These are phyloP conservation scores for Noccaea bulbosa DNA, from an alignment of 345 rosid species.

Conservation along the genomic window DNA sequence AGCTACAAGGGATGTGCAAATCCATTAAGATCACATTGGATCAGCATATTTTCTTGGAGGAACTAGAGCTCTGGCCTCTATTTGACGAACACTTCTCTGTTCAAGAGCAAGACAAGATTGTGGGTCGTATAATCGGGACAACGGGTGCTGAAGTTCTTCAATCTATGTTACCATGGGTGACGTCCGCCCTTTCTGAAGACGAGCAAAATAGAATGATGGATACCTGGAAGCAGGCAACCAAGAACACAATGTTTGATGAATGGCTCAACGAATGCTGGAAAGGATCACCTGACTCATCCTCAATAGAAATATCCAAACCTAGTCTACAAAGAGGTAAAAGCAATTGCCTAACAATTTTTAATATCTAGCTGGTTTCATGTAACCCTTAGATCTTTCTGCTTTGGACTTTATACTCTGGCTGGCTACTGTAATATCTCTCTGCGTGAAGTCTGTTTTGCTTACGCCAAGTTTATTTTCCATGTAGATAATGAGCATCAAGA, in stretches of 20 bases:
- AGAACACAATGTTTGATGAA: conserved; percentile 91
- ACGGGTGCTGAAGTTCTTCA: conserved; percentile 94
- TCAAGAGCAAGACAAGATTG: conserved; percentile 84
- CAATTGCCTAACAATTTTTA: conserved; percentile 27
- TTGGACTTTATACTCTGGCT: conserved; percentile 22
- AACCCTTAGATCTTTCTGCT: conserved; percentile 6
- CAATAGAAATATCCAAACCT: conserved; percentile 55
- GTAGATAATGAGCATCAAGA: conserved; percentile 62
- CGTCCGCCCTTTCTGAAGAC: conserved; percentile 81
- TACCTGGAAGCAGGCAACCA: conserved; percentile 93
- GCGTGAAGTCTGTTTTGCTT: conserved; percentile 29
- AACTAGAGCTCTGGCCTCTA: conserved; percentile 89
- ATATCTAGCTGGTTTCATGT: conserved; percentile 17
- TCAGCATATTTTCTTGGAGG: conserved; percentile 86
- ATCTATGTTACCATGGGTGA: conserved; percentile 95
- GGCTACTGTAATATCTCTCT: conserved; percentile 17
- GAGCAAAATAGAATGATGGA: conserved; percentile 97
- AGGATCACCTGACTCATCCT: conserved; percentile 56
- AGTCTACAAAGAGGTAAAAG: conserved; percentile 54
- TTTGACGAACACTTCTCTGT: conserved; percentile 76
- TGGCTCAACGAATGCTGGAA: conserved; percentile 90
- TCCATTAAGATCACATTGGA: conserved; percentile 80
- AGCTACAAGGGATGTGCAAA: conserved; percentile 96
- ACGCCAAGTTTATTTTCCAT: conserved; percentile 34
- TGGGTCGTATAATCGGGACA: conserved; percentile 91